phyloP scores from a whole-genome alignment of 1,284 basidiomycete species.

The Cryptococcus jaspeensis region DNA sequence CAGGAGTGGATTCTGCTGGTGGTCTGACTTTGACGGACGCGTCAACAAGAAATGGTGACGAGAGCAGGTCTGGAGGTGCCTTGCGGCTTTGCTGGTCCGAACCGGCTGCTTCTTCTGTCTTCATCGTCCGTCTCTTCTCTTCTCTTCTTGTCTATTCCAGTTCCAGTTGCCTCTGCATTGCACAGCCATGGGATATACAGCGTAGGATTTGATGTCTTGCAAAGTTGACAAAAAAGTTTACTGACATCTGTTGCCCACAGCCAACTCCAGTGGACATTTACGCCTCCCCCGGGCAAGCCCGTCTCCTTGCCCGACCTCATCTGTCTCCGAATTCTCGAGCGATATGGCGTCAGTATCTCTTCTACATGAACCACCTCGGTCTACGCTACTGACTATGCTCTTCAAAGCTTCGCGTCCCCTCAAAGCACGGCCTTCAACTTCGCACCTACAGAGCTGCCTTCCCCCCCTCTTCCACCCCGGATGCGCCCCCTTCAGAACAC shows the following conservation, averaged over 20 bases:
- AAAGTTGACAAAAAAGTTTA: too few relatives aligned
- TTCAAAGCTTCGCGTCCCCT: slow-evolving; percentile 33
- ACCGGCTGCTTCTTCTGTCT: background rate
- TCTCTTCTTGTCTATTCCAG: background rate
- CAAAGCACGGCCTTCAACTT: slow-evolving; percentile 34
- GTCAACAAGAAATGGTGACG: background rate
- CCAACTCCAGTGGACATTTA: slow-evolving; percentile 43
- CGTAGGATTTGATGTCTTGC: too few relatives aligned
- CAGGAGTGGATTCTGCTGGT: background rate
- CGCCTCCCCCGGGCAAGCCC: slow-evolving; percentile 23
- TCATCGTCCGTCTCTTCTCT: slow-evolving; percentile 1
- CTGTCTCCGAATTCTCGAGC: slow-evolving; percentile 37
- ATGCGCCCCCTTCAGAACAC: slow-evolving; percentile 1
- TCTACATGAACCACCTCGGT: background rate
- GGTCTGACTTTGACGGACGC: background rate
- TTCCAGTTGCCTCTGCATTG: background rate
- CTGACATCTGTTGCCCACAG: slow-evolving; percentile 22
- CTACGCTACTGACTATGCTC: background rate
- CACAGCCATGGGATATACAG: slow-evolving; percentile 32
- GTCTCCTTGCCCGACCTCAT: slow-evolving; percentile 37
- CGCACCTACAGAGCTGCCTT: slow-evolving; percentile 39
- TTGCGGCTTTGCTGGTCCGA: background rate
- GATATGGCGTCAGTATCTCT: slow-evolving; percentile 33
- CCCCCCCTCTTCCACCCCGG: slow-evolving; percentile 9
- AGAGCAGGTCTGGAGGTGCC: too few relatives aligned